Percentiles rank a stretch among this genome's conserved stretches.
Conservation (phyloP, 495 filamentous ascomycete genomes). For the Podospora pseudocomata region DNA sequence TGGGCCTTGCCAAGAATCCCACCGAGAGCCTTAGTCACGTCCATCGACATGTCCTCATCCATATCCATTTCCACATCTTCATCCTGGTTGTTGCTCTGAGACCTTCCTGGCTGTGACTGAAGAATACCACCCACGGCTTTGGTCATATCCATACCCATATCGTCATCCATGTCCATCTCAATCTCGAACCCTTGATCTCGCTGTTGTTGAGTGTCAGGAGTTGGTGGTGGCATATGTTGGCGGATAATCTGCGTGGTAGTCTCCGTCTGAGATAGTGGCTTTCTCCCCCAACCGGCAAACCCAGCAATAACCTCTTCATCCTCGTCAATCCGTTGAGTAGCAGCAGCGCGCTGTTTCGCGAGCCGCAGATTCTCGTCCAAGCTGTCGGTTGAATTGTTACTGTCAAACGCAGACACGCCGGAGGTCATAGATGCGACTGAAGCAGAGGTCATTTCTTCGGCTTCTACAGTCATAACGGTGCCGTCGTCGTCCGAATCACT, state of each 20-base stretch:
- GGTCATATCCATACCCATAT: conserved; percentile 55
- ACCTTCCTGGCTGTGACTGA: conserved; percentile 25
- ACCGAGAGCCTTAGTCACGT: conserved; percentile 80
- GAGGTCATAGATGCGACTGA: conserved; percentile 60
- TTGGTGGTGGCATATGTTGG: conserved; percentile 18
- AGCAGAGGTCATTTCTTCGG: conserved; percentile 65
- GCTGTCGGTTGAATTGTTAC: conserved; percentile 56
- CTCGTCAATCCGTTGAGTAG: conserved; percentile 65
- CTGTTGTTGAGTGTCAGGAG: conserved; percentile 13
- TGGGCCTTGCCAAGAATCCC: conserved; percentile 61
- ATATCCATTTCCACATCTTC: conserved; percentile 43
- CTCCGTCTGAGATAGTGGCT: conserved; percentile 23
- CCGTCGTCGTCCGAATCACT: conserved; percentile 63
- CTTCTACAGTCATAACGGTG: conserved; percentile 68
- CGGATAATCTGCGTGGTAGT: conserved; percentile 1
- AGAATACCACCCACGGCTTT: conserved; percentile 56
- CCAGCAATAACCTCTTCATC: conserved; percentile 77
- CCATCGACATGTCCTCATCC: conserved; percentile 80
- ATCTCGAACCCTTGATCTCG: conserved; percentile 32
- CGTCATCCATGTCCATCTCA: conserved; percentile 40
- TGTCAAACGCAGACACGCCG: conserved; percentile 54
- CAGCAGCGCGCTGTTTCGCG: conserved; percentile 70
- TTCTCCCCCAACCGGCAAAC: conserved; percentile 45
- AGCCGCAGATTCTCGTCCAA: conserved; percentile 74
- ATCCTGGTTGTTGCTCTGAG: conserved; percentile 37